Evolutionary conservation across 441 rosid genomes (phyloP), one percentile per base, ranked within the genome.

Genomic region (Pelargonium exstipulatum): DNA sequence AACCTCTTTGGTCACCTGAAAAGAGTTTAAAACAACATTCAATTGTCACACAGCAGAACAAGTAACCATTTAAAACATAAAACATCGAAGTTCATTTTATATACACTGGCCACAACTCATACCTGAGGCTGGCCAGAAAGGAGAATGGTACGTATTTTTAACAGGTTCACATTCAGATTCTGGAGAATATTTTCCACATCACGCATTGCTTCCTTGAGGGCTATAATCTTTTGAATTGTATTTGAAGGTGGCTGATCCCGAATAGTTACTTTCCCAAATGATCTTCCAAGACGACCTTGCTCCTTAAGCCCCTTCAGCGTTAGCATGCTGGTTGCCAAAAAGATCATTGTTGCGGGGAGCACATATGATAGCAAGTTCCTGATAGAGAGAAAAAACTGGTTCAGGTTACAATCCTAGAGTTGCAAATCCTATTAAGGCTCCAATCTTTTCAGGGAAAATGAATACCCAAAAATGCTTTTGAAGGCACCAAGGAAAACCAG

Each of bases 101-200:
- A 40, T 40, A 40, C 43, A 40, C 10, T 40, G 43, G 9, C 10
- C 43, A 9, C 66, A 66, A 9, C 72, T 51, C 73, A 72, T 87
- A 90, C 97, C 97, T 94, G 94, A 79, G 99, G 96, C 60, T 94
- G 94, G 64, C 97, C 99, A 35, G 97, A 82, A 40, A 94, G 88
- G 68, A 91, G 66, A 76, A 95, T 83, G 1, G 95, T 81, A 12
- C 96, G 91, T 46, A 91, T 57, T 75, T 91, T 95, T 4, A 95
- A 81, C 73, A 94, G 91, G n/a, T 80, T 72, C 37, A 94, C 96
- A 76, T 94, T 94, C 73, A 94, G 71, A 76, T 82, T 88, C 87
- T 94, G 99, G 66, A 91, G 89, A 80, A 76, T 85, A 75, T 79
- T 82, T 83, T 94, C 99, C 69, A 91, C 81, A 71, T 86, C 91